Conservation (phyloP, 257 asterid species). For the Dorcoceras hygrometricum region DNA sequence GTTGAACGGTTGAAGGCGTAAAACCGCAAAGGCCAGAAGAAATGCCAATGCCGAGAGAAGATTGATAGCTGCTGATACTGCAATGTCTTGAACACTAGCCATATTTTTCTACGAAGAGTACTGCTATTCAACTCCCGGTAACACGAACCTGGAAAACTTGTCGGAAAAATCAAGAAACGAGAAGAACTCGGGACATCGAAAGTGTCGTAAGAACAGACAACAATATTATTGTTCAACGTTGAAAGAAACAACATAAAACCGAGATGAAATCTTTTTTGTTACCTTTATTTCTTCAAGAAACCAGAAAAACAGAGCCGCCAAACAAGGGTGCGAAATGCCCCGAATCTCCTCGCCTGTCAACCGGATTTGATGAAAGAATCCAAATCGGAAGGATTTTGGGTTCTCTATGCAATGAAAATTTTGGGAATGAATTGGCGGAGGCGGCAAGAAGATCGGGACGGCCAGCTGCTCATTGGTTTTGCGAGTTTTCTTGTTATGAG, state of each 20-base stretch:
- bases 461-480: conserved; percentile 17
- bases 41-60: conserved; percentile 69
- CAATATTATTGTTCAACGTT: not conserved
- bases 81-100: conserved; percentile 69
- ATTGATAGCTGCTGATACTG: conserved; percentile 66
- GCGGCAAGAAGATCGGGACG: conserved; percentile 24
- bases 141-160: not conserved
- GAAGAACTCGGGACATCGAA: not conserved
- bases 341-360: conserved; percentile 20
- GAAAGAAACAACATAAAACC: not conserved
- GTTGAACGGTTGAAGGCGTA: conserved; percentile 75
- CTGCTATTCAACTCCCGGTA: not conserved
- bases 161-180: not conserved
- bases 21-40: conserved; percentile 68
- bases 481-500: conserved; percentile 13
- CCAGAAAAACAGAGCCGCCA: conserved; percentile 6
- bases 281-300: conserved; percentile 16
- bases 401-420: conserved; percentile 20
- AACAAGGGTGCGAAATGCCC: not conserved
- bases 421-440: conserved; percentile 17
- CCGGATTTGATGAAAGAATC: conserved; percentile 4
- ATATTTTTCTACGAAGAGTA: conserved; percentile 33
- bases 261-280: not conserved
- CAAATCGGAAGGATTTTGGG: not conserved
- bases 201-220: not conserved